Conservation (phyloP, 2,329 filamentous ascomycete species). For the Huntiella abstrusa region DNA sequence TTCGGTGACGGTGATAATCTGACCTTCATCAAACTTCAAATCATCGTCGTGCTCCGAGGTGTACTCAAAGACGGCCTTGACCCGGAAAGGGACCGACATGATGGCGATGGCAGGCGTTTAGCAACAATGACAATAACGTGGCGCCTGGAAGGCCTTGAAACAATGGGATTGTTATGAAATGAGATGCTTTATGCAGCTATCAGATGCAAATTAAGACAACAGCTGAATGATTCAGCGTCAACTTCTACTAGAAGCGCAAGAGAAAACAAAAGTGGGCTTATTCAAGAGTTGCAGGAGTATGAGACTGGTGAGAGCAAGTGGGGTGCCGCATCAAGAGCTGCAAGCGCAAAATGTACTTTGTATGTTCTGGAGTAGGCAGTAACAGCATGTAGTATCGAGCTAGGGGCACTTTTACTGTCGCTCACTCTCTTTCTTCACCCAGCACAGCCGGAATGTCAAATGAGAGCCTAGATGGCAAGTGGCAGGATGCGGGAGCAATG, state of each 20-base stretch:
- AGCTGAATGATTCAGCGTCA: neutral
- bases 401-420: too few species aligned
- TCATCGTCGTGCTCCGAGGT: conserved; percentile 85
- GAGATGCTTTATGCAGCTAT: too few species aligned
- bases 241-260: neutral
- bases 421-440: too few species aligned
- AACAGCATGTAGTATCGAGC: too few species aligned
- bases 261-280: neutral
- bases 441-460: too few species aligned
- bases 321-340: neutral
- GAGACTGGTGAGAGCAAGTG: neutral
- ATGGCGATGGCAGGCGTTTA: neutral
- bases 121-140: neutral
- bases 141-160: too few species aligned
- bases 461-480: too few species aligned
- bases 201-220: neutral
- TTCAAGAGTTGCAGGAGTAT: neutral
- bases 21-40: conserved; percentile 65
- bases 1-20: conserved; percentile 85
- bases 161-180: too few species aligned
- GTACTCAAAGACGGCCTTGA: conserved; percentile 94
- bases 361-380: too few species aligned
- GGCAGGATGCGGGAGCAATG: too few species aligned
- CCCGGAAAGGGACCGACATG: conserved; percentile 49
- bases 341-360: conserved; percentile 1